Evolutionary conservation across 2,329 filamentous ascomycete species (phyloP).

Genomic region (Trichoderma sp.): DNA sequence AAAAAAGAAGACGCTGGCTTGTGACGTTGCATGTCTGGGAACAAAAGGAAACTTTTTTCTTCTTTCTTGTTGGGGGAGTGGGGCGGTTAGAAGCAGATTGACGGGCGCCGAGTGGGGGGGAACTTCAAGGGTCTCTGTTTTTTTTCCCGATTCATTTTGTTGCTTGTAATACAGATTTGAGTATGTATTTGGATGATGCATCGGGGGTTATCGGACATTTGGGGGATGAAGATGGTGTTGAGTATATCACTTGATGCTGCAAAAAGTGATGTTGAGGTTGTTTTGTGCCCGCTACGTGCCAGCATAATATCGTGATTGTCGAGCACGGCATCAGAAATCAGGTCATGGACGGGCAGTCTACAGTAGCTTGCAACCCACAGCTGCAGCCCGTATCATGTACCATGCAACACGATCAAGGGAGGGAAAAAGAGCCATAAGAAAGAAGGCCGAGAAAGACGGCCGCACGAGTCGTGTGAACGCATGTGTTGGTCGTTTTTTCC

Average conservation of each 20-base stretch:
- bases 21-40: background rate
- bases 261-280: background rate
- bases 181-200: background rate
- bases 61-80: background rate
- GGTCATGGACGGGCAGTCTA: background rate
- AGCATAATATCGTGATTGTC: background rate
- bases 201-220: background rate
- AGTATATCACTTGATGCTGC: background rate
- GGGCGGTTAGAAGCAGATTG: background rate
- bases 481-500: background rate
- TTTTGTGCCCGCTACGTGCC: background rate
- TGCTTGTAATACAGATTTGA: background rate
- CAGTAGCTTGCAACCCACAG: background rate
- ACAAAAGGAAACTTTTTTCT: background rate
- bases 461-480: background rate
- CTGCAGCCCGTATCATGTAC: background rate
- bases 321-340: constrained; percentile 9
- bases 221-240: background rate
- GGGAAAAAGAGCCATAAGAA: background rate
- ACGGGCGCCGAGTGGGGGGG: background rate
- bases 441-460: background rate
- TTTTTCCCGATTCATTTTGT: background rate
- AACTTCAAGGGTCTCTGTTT: background rate
- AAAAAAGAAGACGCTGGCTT: background rate
- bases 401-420: background rate